Base-by-base conservation (phyloP, 495 filamentous ascomycete genomes). In the Tuber umbilicatum region DNA sequence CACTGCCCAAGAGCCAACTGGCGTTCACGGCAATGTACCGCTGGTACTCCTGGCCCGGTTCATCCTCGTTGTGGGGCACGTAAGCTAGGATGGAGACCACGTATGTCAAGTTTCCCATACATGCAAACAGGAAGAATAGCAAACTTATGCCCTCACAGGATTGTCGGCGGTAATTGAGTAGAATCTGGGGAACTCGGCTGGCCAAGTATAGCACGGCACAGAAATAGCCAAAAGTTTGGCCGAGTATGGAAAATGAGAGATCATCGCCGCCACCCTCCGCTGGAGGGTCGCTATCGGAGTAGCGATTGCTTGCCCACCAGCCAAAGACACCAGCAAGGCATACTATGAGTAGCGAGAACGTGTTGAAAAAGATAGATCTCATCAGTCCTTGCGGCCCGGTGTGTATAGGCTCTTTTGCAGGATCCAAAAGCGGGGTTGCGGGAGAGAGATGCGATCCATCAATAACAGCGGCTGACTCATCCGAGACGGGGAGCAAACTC, bases 111-210 rank as follows among this genome's bases (percentile, higher is more conserved):
- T 99, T 99, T 4, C 95, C 95, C 35, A 97, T 87, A 82, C 94
- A 97, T 12, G 94, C 95, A 81, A 99, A 99, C 27, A 98, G 85
- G 85, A 99, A 99, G 85, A 99, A 99, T 0, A 99, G 86, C 79
- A 97, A 86, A 31, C 91, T 93, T 7, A 99, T 89, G 3, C 94
- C 95, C 42, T 97, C 94, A 1, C 94, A 97, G 41, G 89, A 91
- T 83, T 95, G 97, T 55, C 95, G 90, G 2, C 90, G 87, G 84
- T 91, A 94, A 82, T 99, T 99, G 42, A 97, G 88, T 6, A 97
- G 85, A 12, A 99, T 86, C 83, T 99, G 95, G 0, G 95, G 95
- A 16, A 97, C 81, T 9, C 95, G 89, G 0, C 90, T 93, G 35
- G 92, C 93, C 21, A 98, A 91, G 80, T 99, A 99, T 23, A 98